Base-by-base conservation (phyloP, 2,329 filamentous ascomycete genomes). In the Penicillium expansum region DNA sequence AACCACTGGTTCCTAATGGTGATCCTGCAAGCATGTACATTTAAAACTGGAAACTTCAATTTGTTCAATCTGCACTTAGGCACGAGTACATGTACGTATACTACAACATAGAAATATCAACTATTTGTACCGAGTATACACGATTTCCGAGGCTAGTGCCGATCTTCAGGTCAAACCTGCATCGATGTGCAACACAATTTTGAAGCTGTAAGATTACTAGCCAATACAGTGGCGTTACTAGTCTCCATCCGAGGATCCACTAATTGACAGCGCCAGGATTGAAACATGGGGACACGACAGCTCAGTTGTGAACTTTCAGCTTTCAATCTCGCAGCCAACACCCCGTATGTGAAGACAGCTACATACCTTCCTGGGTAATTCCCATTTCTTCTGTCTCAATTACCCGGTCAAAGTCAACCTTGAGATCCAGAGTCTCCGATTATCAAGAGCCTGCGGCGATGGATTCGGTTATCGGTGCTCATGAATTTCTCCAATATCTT, bases 201-300 rank as follows among this genome's bases (percentile, higher is more conserved):
- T 45, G n/a, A 24, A 24, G 24, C 2, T 29, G 10, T 1, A 20
- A 38, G 6, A n/a, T 18, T 20, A 22, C 35, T 41, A 27, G 1
- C 48, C 35, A 50, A 50, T 50, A 41, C 48, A 30, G 35, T 41
- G 48, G 48, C 48, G 35, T 30, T 41, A 41, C 48, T 30, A 41
- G 48, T 30, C 5, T 39, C 2, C n/a, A 30, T 49, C 48, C 48
- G 48, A 11, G 5, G 35, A 24, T 30, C 35, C 48, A 50, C 27
- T 32, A 24, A 41, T 22, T 30, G 48, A 11, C n/a, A n/a, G n/a
- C 35, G 13, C 8, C 32, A 9, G 18, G 18, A 41, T 41, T 29
- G 24, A 29, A 30, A 50, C 29, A 13, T 41, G 48, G 27, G 27
- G 24, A 22, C 24, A 39, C n/a, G 35, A 50, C 35, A 41, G 48